Percentiles rank a stretch among this genome's conserved stretches.
These are phyloP conservation scores for Penicillium sp. DNA, from an alignment of 2,329 filamentous ascomycete species.

Conservation along the genomic window DNA sequence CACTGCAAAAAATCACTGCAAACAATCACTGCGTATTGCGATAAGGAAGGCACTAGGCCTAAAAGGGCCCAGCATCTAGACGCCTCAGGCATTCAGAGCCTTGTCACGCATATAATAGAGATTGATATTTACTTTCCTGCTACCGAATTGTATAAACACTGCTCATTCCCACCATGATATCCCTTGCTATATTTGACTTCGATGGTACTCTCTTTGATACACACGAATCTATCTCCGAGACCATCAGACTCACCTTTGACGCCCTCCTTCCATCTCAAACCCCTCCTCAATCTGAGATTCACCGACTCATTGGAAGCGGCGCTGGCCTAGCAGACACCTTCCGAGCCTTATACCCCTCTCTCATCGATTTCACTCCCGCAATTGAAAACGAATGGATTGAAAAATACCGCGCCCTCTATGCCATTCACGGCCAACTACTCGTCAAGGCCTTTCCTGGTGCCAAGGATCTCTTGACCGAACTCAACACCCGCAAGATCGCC, in stretches of 20 bases:
- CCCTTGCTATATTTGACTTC: conserved; percentile 17
- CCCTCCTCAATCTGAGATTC: conserved; percentile 8
- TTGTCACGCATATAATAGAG: neutral
- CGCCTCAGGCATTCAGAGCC: no score
- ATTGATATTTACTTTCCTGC: neutral
- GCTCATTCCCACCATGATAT: neutral
- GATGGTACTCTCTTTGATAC: conserved; percentile 22
- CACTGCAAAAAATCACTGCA: no score
- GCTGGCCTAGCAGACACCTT: conserved; percentile 16
- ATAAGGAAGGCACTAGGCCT: no score
- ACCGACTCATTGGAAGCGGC: conserved; percentile 16
- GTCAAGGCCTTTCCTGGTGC: conserved; percentile 20
- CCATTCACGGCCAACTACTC: conserved; percentile 19
- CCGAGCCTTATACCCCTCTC: conserved; percentile 6
- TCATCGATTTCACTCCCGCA: neutral
- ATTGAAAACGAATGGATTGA: conserved; percentile 21
- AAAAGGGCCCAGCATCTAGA: no score
- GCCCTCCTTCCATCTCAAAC: conserved; percentile 9
- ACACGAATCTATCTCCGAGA: conserved; percentile 16
- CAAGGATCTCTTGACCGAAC: conserved; percentile 10
- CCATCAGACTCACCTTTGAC: conserved; percentile 15
- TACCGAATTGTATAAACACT: no score
- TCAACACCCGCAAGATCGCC: conserved; percentile 12
- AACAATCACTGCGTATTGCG: no score
- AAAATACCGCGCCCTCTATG: conserved; percentile 24